Base-by-base conservation (phyloP, 306 rosid species). In the Pachyrhizus erosus region DNA sequence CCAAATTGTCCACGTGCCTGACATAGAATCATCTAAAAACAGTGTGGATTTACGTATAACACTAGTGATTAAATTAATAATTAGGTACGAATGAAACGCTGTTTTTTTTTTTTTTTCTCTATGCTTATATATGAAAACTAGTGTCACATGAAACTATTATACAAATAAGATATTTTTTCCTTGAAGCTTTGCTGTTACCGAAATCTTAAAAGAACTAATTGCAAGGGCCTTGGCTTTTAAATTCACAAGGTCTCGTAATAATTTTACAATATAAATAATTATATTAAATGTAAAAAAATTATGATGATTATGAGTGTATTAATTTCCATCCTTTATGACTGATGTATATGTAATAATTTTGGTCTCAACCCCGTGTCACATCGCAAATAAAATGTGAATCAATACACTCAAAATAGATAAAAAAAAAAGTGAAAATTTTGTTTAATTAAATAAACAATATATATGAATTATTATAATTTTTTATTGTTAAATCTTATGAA, bases 1-100 rank as follows among this genome's bases (percentile, higher is more conserved):
- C 73, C 45, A 80, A 77, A 55, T 79, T 75, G 79, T 81, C 87
- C 86, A 84, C 88, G 88, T 81, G 88, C 82, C 88, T 87, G 88
- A 87, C 88, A 81, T 64, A 73, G 88, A 84, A 87, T 79, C 88
- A 84, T 84, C 90, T 70, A 84, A 58, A 23, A 76, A 84, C 83
- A 66, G 23, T 60, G 20, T 42, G 29, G 58, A 14, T 57, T 70
- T 68, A 34, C 31, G 24, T 31, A 27, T 29, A 5, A 1, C 33
- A 49, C 37, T 73, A 52, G 14, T 40, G 4, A 33, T 27, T 57
- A 14, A 37, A 75, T 57, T 75, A 58, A 40, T 31, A 81, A 20
- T 49, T 60, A 17, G 60, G 73, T 45, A 26, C 20, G 13, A 77
- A 45, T n/a, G 46, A 24, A 75, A 40, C 37, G 2, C 29, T 26